Evolutionary conservation across 176 grass and related monocot genomes (phyloP).

Genomic region (Eleusine indica): DNA sequence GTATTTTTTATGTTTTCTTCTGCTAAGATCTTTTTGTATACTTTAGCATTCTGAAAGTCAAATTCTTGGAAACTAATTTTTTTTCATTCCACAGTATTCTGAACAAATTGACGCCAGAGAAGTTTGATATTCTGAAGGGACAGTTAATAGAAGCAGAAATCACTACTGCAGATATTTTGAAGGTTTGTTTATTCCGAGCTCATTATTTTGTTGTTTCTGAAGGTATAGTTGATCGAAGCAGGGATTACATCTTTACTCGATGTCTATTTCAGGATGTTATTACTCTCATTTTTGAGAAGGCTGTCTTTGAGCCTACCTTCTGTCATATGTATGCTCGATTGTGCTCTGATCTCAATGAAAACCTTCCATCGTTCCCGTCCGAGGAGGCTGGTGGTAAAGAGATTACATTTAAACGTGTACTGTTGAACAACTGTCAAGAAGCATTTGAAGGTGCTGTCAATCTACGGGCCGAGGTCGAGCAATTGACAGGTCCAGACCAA

Average conservation of each 20-base stretch:
- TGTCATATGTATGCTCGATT: conserved; percentile 89
- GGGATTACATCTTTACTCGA: conserved; percentile 16
- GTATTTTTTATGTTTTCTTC: conserved; percentile 46
- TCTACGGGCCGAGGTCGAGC: conserved; percentile 34
- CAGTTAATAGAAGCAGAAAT: conserved; percentile 68
- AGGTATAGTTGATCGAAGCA: too few relatives aligned
- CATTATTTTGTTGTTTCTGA: conserved; percentile 9
- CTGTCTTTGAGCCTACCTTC: conserved; percentile 91
- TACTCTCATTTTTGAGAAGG: conserved; percentile 84
- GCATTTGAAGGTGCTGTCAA: conserved; percentile 51
- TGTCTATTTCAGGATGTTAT: conserved; percentile 50
- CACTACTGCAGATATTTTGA: conserved; percentile 66
- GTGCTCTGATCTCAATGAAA: conserved; percentile 76
- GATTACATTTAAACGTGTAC: conserved; percentile 77
- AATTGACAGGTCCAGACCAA: conserved; percentile 53
- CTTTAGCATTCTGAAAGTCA: not conserved
- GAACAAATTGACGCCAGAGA: conserved; percentile 82
- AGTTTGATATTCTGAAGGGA: conserved; percentile 76
- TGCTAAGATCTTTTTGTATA: not conserved
- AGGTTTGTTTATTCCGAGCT: conserved; percentile 45
- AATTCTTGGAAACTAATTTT: not conserved
- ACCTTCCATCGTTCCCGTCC: conserved; percentile 57
- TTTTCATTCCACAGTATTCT: conserved; percentile 52
- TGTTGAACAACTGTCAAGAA: conserved; percentile 90
- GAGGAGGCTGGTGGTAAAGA: conserved; percentile 72